Evolutionary conservation across 129 eudicot species (phyloP), one percentile per base, ranked within the genome.

Genomic region (Tagetes erecta): DNA sequence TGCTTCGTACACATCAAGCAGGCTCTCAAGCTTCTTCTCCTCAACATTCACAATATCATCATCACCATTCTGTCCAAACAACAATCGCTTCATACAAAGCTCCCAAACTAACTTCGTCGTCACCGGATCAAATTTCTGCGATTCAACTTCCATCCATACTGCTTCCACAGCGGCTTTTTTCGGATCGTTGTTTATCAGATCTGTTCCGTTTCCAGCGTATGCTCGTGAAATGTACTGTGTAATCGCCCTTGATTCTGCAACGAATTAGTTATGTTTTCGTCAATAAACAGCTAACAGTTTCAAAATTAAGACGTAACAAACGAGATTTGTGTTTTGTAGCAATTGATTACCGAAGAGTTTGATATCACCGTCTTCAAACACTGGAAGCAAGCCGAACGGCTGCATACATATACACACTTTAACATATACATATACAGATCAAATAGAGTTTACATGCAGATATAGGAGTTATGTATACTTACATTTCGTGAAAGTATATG

Each of bases 181-280:
- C 12, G 80, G 74, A 39, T 90, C 92, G 4, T 11, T 4, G 83
- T 40, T 52, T 6, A 83, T 55, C 41, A 90, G 77, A 51, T 68
- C 81, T 0, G 71, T 83, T 6, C 92, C 96, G 13, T 72, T 71
- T 6, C 75, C 80, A 1, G 68, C 76, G 41, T 90, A 79, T 1
- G 78, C 67, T 27, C 69, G 78, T 9, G 90, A 83, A 35, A 90
- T 76, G 80, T 87, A 85, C 3, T 68, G 72, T 31, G 71, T 67
- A 58, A 90, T 81, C 40, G 92, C 92, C 84, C 96, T 87, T 13
- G 96, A 90, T 71, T 90, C 96, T 90, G 88, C 82, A 62, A 44
- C 78, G 27, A 20, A 20, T 20, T 20, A 20, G 27, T 20, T 20
- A 20, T 20, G 27, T 20, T 20, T 20, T 20, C 27, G 27, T 20